These are phyloP conservation scores for Beauveria rudraprayagi DNA, from an alignment of 2,329 filamentous ascomycete species.

Conservation along the genomic window DNA sequence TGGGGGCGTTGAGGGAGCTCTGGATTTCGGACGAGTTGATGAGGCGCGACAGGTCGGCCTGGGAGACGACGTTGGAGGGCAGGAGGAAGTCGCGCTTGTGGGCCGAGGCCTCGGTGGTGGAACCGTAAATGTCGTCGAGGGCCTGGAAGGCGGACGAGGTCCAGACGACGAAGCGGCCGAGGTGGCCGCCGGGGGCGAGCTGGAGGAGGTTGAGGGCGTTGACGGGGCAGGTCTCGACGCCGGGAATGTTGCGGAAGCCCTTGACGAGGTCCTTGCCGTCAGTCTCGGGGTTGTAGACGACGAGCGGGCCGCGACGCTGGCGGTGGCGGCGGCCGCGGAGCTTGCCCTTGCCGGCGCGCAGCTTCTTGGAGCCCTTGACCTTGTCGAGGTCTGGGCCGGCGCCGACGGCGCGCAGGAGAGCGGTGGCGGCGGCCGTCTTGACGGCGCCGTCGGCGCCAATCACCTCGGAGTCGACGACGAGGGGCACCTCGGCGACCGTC, in stretches of 20 bases:
- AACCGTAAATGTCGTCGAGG: constrained; percentile 94
- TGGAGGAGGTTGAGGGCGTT: constrained; percentile 96
- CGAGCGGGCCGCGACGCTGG: constrained; percentile 94
- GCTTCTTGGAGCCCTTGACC: constrained; percentile 93
- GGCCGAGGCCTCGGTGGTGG: constrained; percentile 77
- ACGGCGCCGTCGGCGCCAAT: constrained; percentile 72
- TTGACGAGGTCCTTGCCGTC: constrained; percentile 91
- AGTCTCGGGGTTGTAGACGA: constrained; percentile 93
- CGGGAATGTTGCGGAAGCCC: constrained; percentile 98
- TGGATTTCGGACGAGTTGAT: constrained; percentile 99
- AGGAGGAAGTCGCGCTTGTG: constrained; percentile 99
- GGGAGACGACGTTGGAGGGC: constrained; percentile 82
- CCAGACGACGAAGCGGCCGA: constrained; percentile 99
- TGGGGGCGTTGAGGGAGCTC: constrained; percentile 85
- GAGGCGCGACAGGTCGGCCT: constrained; percentile 91
- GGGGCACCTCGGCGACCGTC: constrained; percentile 88
- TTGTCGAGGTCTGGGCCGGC: constrained; percentile 87
- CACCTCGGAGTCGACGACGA: constrained; percentile 86
- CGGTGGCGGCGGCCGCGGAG: constrained; percentile 91
- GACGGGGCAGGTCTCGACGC: constrained; percentile 93
- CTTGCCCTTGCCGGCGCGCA: constrained; percentile 98
- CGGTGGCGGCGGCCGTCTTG: constrained; percentile 83
- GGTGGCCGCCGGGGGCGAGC: constrained; percentile 96
- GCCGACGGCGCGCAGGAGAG: constrained; percentile 84
- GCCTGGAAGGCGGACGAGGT: constrained; percentile 94